phyloP scores from a whole-genome alignment of 352 stramenopile genomes.

The Globisporangium lucens region DNA sequence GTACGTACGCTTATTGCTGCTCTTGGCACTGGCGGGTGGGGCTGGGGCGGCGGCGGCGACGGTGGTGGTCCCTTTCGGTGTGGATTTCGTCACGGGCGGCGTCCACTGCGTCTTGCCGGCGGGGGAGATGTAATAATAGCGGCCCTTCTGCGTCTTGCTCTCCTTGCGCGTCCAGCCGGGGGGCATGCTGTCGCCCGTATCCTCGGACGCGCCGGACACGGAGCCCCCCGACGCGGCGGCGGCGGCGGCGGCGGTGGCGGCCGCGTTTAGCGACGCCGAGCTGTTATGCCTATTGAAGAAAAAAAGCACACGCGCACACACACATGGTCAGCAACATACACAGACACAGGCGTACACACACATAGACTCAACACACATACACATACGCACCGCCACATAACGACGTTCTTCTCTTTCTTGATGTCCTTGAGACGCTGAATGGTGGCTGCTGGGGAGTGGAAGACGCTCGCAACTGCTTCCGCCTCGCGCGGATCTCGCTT shows the following conservation, averaged over 20 bases:
- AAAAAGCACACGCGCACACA: neutral
- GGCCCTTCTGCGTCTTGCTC: slow-evolving; percentile 83
- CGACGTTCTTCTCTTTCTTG: slow-evolving; percentile 19
- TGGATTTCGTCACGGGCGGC: slow-evolving; percentile 33
- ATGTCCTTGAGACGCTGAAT: slow-evolving; percentile 23
- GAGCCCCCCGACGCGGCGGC: slow-evolving; percentile 5
- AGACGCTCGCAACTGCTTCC: slow-evolving; percentile 2
- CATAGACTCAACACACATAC: neutral
- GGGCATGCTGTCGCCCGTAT: slow-evolving; percentile 43
- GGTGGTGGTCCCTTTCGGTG: neutral
- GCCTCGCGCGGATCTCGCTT: slow-evolving; percentile 6
- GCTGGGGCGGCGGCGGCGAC: neutral
- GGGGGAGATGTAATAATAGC: slow-evolving; percentile 85
- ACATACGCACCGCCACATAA: slow-evolving; percentile 17
- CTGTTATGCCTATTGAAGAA: slow-evolving; percentile 17
- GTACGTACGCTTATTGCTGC: slow-evolving; percentile 3
- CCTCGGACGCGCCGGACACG: neutral
- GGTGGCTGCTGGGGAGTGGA: slow-evolving; percentile 3
- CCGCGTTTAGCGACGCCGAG: slow-evolving; percentile 15
- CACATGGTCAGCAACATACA: neutral
- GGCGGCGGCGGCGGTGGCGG: neutral
- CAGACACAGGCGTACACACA: neutral
- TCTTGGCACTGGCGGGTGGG: neutral
- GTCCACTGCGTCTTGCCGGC: slow-evolving; percentile 83
- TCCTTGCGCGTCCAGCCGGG: slow-evolving; percentile 81